These are phyloP conservation scores for Mycena citricolor DNA, from an alignment of 1,284 basidiomycete genomes.

Conservation along the genomic window DNA sequence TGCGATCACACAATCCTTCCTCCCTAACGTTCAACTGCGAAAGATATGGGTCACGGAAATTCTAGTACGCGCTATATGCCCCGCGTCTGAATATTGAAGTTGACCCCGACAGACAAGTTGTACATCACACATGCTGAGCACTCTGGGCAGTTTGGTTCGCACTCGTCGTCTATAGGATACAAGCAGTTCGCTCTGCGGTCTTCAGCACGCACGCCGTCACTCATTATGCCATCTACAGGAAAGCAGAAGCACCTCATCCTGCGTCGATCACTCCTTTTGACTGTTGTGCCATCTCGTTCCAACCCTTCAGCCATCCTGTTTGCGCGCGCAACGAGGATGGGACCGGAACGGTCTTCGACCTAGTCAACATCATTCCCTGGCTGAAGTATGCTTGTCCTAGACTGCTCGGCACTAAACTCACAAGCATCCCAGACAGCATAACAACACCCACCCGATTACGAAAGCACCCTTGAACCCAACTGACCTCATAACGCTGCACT, in stretches of 20 bases:
- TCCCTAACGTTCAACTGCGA: too few relatives aligned
- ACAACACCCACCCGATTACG: conserved; percentile 84
- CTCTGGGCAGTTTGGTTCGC: conserved; percentile 72
- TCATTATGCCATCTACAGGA: conserved; percentile 44
- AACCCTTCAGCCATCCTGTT: conserved; percentile 88
- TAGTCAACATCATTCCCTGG: conserved; percentile 91
- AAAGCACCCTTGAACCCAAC: conserved; percentile 77
- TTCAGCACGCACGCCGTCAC: too few relatives aligned
- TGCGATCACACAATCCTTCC: too few relatives aligned
- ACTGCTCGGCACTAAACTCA: conserved; percentile 12
- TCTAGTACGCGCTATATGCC: conserved; percentile 36
- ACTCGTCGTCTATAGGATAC: conserved; percentile 74
- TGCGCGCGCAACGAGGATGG: conserved; percentile 81
- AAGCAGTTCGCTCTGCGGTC: conserved; percentile 63
- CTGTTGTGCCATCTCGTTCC: conserved; percentile 90
- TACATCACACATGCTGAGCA: conserved; percentile 88
- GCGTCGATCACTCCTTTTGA: conserved; percentile 78
- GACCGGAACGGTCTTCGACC: conserved; percentile 79
- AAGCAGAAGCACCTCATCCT: conserved; percentile 61
- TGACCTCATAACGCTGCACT: conserved; percentile 88
- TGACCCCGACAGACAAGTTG: conserved; percentile 54
- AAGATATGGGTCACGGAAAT: conserved; percentile 89
- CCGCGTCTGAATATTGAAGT: not conserved
- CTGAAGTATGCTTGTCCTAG: conserved; percentile 64
- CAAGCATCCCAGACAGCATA: conserved; percentile 55